Conservation (phyloP, 1,139 yeast species). For the Hansenula lynferdii region DNA sequence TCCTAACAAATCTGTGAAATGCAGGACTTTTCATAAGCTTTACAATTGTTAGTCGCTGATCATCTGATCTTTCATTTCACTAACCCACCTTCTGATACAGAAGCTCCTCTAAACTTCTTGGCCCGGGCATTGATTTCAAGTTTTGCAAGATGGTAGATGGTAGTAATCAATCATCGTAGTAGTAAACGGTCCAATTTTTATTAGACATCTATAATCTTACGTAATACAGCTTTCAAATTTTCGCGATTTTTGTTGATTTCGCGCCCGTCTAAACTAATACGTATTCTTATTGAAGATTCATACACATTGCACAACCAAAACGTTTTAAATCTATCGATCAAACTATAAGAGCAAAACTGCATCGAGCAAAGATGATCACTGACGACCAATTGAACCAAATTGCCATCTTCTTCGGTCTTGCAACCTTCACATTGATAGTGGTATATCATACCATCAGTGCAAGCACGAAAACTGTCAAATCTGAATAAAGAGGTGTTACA, state of each 20-base stretch:
- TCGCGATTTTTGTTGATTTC: too few relatives aligned
- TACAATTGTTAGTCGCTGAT: slow-evolving; percentile 2
- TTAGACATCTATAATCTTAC: too few relatives aligned
- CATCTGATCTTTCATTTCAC: not conserved
- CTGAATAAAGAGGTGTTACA: too few relatives aligned
- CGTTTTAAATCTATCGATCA: too few relatives aligned
- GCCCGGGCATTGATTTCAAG: slow-evolving; percentile 33
- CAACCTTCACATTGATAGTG: slow-evolving; percentile 66
- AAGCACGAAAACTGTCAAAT: slow-evolving; percentile 13
- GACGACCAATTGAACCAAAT: slow-evolving; percentile 74
- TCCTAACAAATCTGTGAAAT: slow-evolving; percentile 67
- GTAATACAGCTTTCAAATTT: too few relatives aligned
- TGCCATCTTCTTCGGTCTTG: slow-evolving; percentile 71
- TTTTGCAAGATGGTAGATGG: too few relatives aligned
- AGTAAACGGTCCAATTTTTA: too few relatives aligned
- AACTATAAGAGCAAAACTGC: too few relatives aligned
- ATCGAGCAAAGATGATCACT: slow-evolving; percentile 75
- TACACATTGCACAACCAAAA: too few relatives aligned
- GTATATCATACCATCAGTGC: slow-evolving; percentile 55
- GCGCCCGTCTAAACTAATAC: too few relatives aligned
- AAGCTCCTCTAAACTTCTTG: slow-evolving; percentile 38
- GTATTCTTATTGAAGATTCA: too few relatives aligned
- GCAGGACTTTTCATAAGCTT: slow-evolving; percentile 54
- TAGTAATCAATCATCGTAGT: too few relatives aligned
- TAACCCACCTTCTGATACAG: slow-evolving; percentile 31